Conservation (phyloP, 2,329 filamentous ascomycete genomes). For the Diatrype stigma region DNA sequence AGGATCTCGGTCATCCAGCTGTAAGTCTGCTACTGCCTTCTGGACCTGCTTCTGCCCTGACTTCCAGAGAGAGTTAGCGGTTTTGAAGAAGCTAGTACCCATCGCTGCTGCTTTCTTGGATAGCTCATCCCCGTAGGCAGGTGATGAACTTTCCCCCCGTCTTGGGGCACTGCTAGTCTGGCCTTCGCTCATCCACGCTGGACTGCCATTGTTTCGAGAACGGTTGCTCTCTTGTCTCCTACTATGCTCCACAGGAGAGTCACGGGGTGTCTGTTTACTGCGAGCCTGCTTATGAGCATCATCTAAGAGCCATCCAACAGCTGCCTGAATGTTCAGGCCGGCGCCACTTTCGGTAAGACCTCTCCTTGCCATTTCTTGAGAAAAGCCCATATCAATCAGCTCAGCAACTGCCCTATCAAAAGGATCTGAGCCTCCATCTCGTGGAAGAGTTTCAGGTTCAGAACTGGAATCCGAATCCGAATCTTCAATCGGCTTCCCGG, state of each 20-base stretch:
- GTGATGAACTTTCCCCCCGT: slow-evolving; percentile 52
- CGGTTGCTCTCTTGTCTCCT: slow-evolving; percentile 32
- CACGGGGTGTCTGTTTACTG: slow-evolving; percentile 59
- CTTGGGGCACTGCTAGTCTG: slow-evolving; percentile 38
- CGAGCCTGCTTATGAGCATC: slow-evolving; percentile 84
- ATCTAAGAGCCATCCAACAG: slow-evolving; percentile 84
- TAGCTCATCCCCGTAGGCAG: slow-evolving; percentile 63
- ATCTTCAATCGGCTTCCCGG: slow-evolving; percentile 53
- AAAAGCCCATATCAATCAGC: slow-evolving; percentile 92
- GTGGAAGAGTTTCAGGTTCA: slow-evolving; percentile 29
- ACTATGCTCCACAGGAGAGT: slow-evolving; percentile 38
- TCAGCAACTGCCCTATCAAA: slow-evolving; percentile 81
- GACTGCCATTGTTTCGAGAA: slow-evolving; percentile 37
- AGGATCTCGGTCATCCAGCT: slow-evolving; percentile 65
- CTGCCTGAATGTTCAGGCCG: slow-evolving; percentile 76
- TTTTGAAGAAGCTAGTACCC: slow-evolving; percentile 82
- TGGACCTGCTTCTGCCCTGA: slow-evolving; percentile 88
- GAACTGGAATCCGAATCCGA: slow-evolving; percentile 45
- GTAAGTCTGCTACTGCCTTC: slow-evolving; percentile 85
- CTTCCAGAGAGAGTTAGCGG: slow-evolving; percentile 93
- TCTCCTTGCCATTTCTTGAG: slow-evolving; percentile 73
- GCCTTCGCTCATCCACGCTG: slow-evolving; percentile 62
- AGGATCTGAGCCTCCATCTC: slow-evolving; percentile 44
- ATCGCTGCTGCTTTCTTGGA: slow-evolving; percentile 78
- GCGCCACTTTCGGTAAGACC: slow-evolving; percentile 78